Conservation (phyloP, 805 yeast genomes). For the Kodamaea hsintzibuensis region DNA sequence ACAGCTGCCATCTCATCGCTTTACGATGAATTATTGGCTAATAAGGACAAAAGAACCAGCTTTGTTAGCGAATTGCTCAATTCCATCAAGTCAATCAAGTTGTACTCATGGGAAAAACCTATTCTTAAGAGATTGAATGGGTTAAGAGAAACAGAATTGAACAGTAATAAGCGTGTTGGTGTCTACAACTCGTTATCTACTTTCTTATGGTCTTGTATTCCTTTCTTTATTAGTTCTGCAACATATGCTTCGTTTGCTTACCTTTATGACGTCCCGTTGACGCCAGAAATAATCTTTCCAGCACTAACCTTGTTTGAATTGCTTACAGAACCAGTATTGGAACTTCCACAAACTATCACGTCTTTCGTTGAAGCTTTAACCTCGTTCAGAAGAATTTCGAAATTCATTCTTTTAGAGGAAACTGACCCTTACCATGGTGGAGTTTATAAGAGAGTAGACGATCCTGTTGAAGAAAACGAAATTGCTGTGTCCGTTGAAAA, state of each 20-base stretch:
- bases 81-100: slow-evolving; percentile 39
- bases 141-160: slow-evolving; percentile 38
- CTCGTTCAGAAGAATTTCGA: slow-evolving; percentile 32
- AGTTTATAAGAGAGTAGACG: background rate
- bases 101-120: slow-evolving; percentile 45
- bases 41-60: slow-evolving; percentile 38
- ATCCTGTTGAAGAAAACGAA: slow-evolving; percentile 15
- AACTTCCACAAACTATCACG: slow-evolving; percentile 32
- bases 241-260: slow-evolving; percentile 30
- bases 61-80: slow-evolving; percentile 38
- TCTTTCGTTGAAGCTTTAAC: slow-evolving; percentile 31
- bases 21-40: slow-evolving; percentile 30
- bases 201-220: slow-evolving; percentile 40
- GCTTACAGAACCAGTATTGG: slow-evolving; percentile 34
- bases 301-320: slow-evolving; percentile 38
- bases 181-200: slow-evolving; percentile 31
- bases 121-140: slow-evolving; percentile 32
- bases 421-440: slow-evolving; percentile 20
- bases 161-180: slow-evolving; percentile 28
- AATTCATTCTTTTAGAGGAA: slow-evolving; percentile 36
- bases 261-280: slow-evolving; percentile 24
- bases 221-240: slow-evolving; percentile 36
- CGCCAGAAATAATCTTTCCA: slow-evolving; percentile 41
- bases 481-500: slow-evolving; percentile 40
- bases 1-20: slow-evolving; percentile 25